A percentile compares a stretch with the other conserved stretches of the same genome.
phyloP scores from a whole-genome alignment of 164 flowering plant species.

The Tetracentron sinense region DNA sequence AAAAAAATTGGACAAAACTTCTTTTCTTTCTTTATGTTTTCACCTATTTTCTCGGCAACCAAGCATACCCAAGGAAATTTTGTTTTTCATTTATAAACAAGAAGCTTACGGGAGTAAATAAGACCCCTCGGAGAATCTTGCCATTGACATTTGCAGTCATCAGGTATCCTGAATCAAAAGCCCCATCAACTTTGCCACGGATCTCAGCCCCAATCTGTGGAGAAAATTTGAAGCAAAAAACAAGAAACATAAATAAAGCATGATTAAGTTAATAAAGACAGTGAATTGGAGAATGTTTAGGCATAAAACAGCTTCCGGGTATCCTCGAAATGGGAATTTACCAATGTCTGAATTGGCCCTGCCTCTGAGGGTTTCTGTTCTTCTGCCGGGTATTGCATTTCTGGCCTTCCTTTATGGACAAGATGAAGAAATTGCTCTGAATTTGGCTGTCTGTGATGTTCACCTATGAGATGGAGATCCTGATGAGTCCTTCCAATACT shows the following conservation, averaged over 20 bases:
- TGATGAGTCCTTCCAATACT: slow-evolving; percentile 17
- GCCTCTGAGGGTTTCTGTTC: slow-evolving; percentile 30
- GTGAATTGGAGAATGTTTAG: neutral
- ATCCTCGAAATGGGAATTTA: slow-evolving; percentile 9
- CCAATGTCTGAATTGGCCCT: slow-evolving; percentile 39
- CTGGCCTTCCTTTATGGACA: slow-evolving; percentile 22
- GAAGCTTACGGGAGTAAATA: slow-evolving; percentile 75
- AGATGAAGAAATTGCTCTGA: slow-evolving; percentile 25
- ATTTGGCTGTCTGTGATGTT: slow-evolving; percentile 26
- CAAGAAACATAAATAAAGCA: neutral
- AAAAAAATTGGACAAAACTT: no score
- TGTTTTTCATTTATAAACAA: neutral
- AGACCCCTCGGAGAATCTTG: slow-evolving; percentile 70
- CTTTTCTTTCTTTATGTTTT: no score
- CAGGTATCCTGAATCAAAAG: slow-evolving; percentile 88
- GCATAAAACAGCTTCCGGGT: neutral
- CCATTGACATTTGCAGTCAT: slow-evolving; percentile 93
- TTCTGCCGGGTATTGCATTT: slow-evolving; percentile 13
- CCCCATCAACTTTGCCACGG: slow-evolving; percentile 78
- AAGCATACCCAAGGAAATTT: no score
- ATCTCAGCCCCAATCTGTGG: slow-evolving; percentile 86
- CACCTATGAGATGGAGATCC: slow-evolving; percentile 28
- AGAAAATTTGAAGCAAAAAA: neutral
- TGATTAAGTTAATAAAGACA: neutral
- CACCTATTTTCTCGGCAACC: no score